Evolutionary conservation across 352 stramenopile species (phyloP).

Genomic region (Phytophthora nicotianae): DNA sequence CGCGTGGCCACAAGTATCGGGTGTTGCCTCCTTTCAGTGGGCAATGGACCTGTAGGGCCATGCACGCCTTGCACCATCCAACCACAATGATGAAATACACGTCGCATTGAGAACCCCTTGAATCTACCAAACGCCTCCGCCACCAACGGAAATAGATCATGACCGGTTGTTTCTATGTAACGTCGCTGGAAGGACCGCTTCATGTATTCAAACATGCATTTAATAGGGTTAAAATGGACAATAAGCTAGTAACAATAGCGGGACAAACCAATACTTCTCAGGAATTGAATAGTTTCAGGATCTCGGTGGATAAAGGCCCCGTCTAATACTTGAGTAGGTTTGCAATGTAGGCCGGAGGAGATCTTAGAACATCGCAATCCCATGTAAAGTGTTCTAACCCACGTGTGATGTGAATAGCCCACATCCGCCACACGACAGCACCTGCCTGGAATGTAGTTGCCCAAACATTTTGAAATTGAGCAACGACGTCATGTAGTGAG

Average conservation of each 20-base stretch:
- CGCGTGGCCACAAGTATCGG: not conserved
- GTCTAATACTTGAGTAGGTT: not conserved
- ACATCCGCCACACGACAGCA: slow-evolving; percentile 8
- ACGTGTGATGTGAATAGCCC: slow-evolving; percentile 8
- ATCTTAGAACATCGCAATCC: slow-evolving; percentile 2
- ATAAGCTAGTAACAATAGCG: not conserved
- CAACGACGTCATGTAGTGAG: not conserved
- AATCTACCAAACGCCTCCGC: not conserved
- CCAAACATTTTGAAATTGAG: not conserved
- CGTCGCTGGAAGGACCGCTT: not conserved
- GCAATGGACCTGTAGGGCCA: not conserved
- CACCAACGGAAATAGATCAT: not conserved
- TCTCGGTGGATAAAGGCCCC: not conserved
- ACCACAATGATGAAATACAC: not conserved
- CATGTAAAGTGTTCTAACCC: slow-evolving; percentile 8
- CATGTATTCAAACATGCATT: slow-evolving; percentile 1
- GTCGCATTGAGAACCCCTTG: not conserved
- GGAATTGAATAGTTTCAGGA: not conserved
- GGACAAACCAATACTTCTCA: slow-evolving; percentile 2
- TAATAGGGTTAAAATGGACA: not conserved
- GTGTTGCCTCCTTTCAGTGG: not conserved
- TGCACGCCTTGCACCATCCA: not conserved
- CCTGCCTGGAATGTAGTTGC: not conserved
- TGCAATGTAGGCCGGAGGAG: not conserved
- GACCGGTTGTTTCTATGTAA: not conserved